Conservation (phyloP, 495 filamentous ascomycete genomes). For the Daldinia bambusicola region DNA sequence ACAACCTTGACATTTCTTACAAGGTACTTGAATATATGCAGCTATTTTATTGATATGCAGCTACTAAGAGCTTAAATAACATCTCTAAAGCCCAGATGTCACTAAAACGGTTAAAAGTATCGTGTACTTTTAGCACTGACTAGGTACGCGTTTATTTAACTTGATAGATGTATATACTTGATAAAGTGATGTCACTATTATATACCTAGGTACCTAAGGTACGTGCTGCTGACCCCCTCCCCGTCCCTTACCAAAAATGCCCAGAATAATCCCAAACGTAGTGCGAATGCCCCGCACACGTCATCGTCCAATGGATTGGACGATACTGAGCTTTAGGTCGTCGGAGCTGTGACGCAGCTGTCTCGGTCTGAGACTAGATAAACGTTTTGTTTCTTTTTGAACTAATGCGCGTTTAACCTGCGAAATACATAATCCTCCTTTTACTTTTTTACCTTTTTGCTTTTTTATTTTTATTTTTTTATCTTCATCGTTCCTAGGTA, state of each 20-base stretch:
- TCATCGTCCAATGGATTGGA: conserved; percentile 39
- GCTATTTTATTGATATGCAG: background rate
- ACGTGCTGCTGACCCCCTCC: background rate
- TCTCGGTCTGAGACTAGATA: conserved; percentile 30
- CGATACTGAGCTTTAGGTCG: conserved; percentile 20
- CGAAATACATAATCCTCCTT: background rate
- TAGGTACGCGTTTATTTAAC: background rate
- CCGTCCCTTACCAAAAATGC: background rate
- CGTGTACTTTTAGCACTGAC: background rate
- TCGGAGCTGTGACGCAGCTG: conserved; percentile 37
- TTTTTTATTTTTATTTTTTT: background rate
- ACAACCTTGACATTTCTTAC: conserved; percentile 14
- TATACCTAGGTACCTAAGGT: too few relatives aligned
- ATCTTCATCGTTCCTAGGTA: background rate
- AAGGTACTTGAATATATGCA: conserved; percentile 12
- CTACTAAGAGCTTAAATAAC: background rate
- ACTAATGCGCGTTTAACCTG: background rate
- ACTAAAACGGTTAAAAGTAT: background rate
- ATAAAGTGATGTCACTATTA: background rate
- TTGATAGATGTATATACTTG: background rate
- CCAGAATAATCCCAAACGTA: conserved; percentile 4
- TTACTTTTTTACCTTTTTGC: background rate
- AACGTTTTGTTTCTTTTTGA: conserved; percentile 17
- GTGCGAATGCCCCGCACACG: conserved; percentile 38
- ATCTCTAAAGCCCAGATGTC: too few relatives aligned